Evolutionary conservation across 1,284 basidiomycete genomes (phyloP).

Genomic region (Macrocybe sp.): DNA sequence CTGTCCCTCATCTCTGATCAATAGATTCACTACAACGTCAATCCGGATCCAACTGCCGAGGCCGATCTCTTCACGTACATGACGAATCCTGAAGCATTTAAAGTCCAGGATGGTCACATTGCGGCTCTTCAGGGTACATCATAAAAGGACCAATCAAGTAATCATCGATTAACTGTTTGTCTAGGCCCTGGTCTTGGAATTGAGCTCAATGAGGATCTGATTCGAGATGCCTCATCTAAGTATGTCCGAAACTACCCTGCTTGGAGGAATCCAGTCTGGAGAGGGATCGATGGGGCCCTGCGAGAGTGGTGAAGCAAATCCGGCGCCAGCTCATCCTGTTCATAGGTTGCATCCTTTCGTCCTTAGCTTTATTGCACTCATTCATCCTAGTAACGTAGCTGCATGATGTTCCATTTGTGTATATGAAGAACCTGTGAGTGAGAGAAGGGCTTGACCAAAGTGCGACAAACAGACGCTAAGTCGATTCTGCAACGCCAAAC

Average conservation of each 20-base stretch:
- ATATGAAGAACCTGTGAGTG: too few species aligned
- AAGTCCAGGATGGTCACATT: constrained; percentile 57
- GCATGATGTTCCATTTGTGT: too few species aligned
- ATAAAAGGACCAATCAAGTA: not conserved
- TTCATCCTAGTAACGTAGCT: too few species aligned
- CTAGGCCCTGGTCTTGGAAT: constrained; percentile 66
- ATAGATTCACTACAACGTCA: constrained; percentile 69
- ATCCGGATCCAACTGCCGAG: constrained; percentile 24
- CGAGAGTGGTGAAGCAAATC: constrained; percentile 22
- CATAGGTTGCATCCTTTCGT: not conserved
- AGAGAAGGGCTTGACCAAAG: not conserved
- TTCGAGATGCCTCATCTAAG: constrained; percentile 46
- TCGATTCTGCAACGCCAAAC: constrained; percentile 11
- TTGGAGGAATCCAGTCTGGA: constrained; percentile 60
- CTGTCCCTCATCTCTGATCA: not conserved
- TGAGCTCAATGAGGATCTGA: constrained; percentile 60
- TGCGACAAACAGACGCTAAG: not conserved
- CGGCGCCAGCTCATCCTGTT: too few species aligned
- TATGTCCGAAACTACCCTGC: constrained; percentile 33
- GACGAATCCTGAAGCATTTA: constrained; percentile 51
- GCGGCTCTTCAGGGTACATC: constrained; percentile 42
- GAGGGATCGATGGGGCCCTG: constrained; percentile 28
- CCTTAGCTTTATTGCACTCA: not conserved
- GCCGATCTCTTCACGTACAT: constrained; percentile 71
- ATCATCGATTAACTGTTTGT: not conserved